A percentile compares a stretch with the other conserved stretches of the same genome.
Conservation (phyloP, 352 stramenopile genomes). For the Pythium phragmiticola region DNA sequence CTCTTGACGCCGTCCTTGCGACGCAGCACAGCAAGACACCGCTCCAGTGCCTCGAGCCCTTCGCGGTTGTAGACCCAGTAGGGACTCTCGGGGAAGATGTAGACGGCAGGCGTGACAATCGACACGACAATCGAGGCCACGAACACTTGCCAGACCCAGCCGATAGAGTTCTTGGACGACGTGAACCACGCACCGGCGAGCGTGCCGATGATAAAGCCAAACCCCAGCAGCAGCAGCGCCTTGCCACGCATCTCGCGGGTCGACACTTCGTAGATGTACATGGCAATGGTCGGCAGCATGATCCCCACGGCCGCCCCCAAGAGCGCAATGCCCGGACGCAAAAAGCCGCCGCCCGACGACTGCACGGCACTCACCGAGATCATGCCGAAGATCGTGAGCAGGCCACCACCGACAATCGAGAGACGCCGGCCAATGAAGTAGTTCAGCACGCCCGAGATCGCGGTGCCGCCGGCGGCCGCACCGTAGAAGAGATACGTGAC, state of each 20-base stretch:
- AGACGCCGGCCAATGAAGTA: slow-evolving; percentile 77
- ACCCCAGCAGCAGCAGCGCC: slow-evolving; percentile 66
- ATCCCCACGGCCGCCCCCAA: slow-evolving; percentile 58
- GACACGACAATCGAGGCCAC: slow-evolving; percentile 74
- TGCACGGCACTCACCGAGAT: slow-evolving; percentile 63
- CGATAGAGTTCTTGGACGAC: slow-evolving; percentile 64
- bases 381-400: slow-evolving; percentile 72
- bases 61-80: slow-evolving; percentile 84
- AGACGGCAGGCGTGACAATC: slow-evolving; percentile 75
- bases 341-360: slow-evolving; percentile 45
- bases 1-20: slow-evolving; percentile 74
- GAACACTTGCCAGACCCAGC: slow-evolving; percentile 87
- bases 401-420: slow-evolving; percentile 65
- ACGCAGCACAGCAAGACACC: slow-evolving; percentile 65
- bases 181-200: slow-evolving; percentile 68
- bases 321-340: slow-evolving; percentile 64
- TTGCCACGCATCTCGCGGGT: slow-evolving; percentile 83
- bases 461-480: slow-evolving; percentile 43
- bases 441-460: slow-evolving; percentile 56
- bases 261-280: slow-evolving; percentile 88
- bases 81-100: slow-evolving; percentile 86
- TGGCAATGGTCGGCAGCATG: slow-evolving; percentile 68
- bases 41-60: slow-evolving; percentile 71
- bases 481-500: slow-evolving; percentile 77
- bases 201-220: slow-evolving; percentile 68